Evolutionary conservation across 805 yeast species (phyloP).

Genomic region (Zygotorulaspora sp.): DNA sequence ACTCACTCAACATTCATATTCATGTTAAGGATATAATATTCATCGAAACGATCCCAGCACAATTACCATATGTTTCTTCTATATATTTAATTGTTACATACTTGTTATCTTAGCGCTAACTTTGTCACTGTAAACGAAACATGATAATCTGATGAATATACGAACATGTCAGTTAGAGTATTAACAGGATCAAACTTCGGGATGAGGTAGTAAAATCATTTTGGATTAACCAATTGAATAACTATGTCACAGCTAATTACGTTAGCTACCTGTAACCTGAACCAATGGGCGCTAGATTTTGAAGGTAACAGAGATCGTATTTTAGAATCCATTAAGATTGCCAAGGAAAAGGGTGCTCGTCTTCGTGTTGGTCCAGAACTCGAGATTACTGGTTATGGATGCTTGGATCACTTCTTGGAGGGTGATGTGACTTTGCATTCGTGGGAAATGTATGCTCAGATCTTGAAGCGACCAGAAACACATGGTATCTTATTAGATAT

Average conservation of each 20-base stretch:
- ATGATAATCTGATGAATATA: too few species aligned
- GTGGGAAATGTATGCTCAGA: slow-evolving; percentile 90
- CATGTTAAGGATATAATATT: too few species aligned
- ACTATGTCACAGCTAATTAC: slow-evolving; percentile 89
- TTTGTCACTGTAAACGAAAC: too few species aligned
- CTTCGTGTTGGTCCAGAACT: slow-evolving; percentile 96
- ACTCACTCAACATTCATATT: too few species aligned
- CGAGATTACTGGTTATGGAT: slow-evolving; percentile 92
- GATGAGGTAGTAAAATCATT: too few species aligned
- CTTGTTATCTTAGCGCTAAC: too few species aligned
- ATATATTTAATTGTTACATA: too few species aligned
- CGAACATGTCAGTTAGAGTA: too few species aligned
- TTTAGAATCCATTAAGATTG: slow-evolving; percentile 67
- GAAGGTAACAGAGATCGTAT: slow-evolving; percentile 96
- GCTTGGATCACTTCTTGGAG: slow-evolving; percentile 90
- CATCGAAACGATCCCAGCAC: too few species aligned
- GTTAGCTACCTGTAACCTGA: slow-evolving; percentile 87
- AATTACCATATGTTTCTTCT: too few species aligned
- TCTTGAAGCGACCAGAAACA: slow-evolving; percentile 62
- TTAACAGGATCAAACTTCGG: too few species aligned
- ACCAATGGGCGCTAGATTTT: slow-evolving; percentile 98
- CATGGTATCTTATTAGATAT: slow-evolving; percentile 78
- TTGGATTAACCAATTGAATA: too few species aligned
- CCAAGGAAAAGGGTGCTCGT: slow-evolving; percentile 70
- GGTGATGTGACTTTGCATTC: slow-evolving; percentile 83